Evolutionary conservation across 345 rosid genomes (phyloP).

Genomic region (Citrus reticulata): DNA sequence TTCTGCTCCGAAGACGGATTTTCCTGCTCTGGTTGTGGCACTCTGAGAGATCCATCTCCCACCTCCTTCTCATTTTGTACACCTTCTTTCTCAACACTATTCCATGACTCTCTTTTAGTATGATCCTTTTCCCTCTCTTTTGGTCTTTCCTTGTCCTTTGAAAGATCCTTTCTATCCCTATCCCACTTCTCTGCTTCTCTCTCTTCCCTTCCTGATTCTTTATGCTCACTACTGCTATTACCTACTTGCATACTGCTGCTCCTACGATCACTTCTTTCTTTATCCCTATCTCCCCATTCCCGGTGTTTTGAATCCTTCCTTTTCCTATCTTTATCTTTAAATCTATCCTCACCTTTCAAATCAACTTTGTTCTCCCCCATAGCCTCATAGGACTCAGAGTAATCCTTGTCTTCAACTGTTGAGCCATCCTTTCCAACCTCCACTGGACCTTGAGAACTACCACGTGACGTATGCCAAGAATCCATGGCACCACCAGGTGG

Average conservation of each 20-base stretch:
- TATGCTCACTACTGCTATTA: constrained; percentile 50
- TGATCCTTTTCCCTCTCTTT: constrained; percentile 79
- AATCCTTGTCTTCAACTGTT: constrained; percentile 48
- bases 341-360: constrained; percentile 73
- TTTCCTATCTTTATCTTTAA: constrained; percentile 89
- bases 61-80: constrained; percentile 56
- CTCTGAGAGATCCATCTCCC: constrained; percentile 61
- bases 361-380: constrained; percentile 90
- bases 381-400: constrained; percentile 60
- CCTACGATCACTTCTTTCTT: constrained; percentile 83
- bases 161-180: constrained; percentile 71
- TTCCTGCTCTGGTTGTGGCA: constrained; percentile 65
- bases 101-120: constrained; percentile 64
- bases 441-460: constrained; percentile 45
- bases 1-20: constrained; percentile 51
- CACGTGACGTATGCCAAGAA: constrained; percentile 60
- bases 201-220: constrained; percentile 72
- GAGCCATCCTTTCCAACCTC: constrained; percentile 65
- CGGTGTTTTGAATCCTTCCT: constrained; percentile 76
- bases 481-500: constrained; percentile 50
- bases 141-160: constrained; percentile 71
- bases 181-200: constrained; percentile 89
- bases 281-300: constrained; percentile 92
- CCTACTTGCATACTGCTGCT: constrained; percentile 49
- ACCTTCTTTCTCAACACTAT: constrained; percentile 64